phyloP scores from a whole-genome alignment of 495 filamentous ascomycete species.

The Hypoxylon cercidicola region DNA sequence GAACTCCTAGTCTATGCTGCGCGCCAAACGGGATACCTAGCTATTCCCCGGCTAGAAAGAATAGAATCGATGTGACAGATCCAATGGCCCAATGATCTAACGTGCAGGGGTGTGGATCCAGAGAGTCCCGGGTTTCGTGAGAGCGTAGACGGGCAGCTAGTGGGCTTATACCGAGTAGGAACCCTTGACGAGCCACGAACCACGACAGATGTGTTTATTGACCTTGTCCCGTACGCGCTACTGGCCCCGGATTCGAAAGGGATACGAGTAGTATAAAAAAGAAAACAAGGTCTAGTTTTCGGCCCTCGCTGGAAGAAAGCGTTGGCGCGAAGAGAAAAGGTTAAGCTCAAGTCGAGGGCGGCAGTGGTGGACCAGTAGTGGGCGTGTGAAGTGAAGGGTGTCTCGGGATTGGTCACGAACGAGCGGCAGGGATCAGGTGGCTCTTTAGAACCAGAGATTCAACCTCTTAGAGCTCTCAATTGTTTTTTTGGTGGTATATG shows the following conservation, averaged over 20 bases:
- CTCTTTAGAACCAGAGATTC: conserved; percentile 26
- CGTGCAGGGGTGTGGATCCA: conserved; percentile 36
- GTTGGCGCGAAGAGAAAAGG: conserved; percentile 32
- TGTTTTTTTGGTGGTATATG: conserved; percentile 12
- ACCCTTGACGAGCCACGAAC: too few relatives aligned
- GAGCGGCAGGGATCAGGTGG: conserved; percentile 40
- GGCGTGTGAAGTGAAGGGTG: conserved; percentile 31
- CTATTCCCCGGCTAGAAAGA: conserved; percentile 34
- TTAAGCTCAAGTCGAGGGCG: conserved; percentile 31
- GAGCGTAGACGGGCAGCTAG: conserved; percentile 20
- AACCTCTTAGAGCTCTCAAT: conserved; percentile 33
- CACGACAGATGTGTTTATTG: conserved; percentile 27
- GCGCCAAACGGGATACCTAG: conserved; percentile 42
- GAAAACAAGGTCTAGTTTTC: conserved; percentile 29
- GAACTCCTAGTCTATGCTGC: conserved; percentile 39
- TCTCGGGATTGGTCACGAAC: conserved; percentile 33
- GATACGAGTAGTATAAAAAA: conserved; percentile 6
- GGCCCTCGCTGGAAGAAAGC: conserved; percentile 11
- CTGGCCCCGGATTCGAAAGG: conserved; percentile 6
- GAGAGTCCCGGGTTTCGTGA: conserved; percentile 14
- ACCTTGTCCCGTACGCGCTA: conserved; percentile 33
- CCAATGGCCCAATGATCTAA: conserved; percentile 20
- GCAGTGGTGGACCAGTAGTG: conserved; percentile 40
- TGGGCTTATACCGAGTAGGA: conserved; percentile 28
- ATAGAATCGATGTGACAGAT: conserved; percentile 44